Conservation (phyloP, 176 grass and related monocot genomes). For the Aegilops longissima region DNA sequence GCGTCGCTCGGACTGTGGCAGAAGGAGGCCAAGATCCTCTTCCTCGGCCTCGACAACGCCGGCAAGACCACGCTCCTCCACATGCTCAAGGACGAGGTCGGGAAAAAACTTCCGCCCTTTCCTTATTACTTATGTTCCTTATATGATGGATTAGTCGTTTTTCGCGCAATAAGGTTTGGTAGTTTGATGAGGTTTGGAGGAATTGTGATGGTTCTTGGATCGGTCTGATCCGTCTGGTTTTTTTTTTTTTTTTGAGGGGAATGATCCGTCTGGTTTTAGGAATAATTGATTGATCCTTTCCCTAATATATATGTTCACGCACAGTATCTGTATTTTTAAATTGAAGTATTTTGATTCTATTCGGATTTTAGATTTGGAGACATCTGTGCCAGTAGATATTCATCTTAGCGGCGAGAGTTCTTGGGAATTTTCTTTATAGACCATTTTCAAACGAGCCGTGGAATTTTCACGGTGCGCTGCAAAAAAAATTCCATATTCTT, state of each 20-base stretch:
- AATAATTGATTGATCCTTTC: background rate
- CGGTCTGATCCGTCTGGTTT: background rate
- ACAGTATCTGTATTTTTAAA: background rate
- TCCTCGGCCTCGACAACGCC: slow-evolving; percentile 82
- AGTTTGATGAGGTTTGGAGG: background rate
- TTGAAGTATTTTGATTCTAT: background rate
- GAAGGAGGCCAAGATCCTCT: slow-evolving; percentile 92
- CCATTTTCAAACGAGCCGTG: background rate
- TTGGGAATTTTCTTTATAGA: background rate
- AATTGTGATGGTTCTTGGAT: slow-evolving; percentile 10
- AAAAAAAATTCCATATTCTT: background rate
- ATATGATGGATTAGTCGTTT: background rate
- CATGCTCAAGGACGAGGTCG: slow-evolving; percentile 91
- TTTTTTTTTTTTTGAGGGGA: too few relatives aligned
- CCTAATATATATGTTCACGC: background rate
- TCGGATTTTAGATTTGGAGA: background rate
- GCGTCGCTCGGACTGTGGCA: slow-evolving; percentile 77
- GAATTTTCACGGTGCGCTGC: background rate
- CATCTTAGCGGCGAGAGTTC: background rate
- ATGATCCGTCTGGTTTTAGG: background rate
- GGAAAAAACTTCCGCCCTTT: background rate
- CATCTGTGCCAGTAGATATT: background rate
- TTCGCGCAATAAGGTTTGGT: background rate
- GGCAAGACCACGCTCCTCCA: slow-evolving; percentile 86
- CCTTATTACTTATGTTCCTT: background rate